Evolutionary conservation across 2,329 filamentous ascomycete species (phyloP).

Genomic region (Aspergillus transmontanensis): DNA sequence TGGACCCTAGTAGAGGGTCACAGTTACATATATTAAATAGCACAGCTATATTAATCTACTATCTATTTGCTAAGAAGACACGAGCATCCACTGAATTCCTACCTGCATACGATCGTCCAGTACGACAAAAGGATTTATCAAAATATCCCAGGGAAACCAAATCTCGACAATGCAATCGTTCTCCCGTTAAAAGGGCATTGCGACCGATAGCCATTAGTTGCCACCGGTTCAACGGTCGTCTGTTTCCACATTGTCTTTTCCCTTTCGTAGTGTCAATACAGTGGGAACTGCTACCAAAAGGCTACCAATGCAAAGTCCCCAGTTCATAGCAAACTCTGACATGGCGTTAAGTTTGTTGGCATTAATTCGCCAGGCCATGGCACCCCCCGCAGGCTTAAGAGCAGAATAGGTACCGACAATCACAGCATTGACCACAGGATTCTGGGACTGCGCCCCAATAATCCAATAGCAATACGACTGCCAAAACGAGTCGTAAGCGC

Average conservation of each 20-base stretch:
- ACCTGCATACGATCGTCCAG: background rate
- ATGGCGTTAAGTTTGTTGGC: background rate
- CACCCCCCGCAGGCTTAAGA: background rate
- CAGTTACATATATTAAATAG: background rate
- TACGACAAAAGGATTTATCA: background rate
- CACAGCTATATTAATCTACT: background rate
- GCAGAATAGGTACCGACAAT: background rate
- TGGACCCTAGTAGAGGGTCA: background rate
- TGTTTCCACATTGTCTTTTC: background rate
- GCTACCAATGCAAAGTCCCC: background rate
- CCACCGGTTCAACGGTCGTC: background rate
- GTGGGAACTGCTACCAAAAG: background rate
- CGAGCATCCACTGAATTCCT: background rate
- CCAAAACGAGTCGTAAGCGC: conserved; percentile 84
- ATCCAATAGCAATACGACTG: conserved; percentile 86
- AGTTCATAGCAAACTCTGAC: background rate
- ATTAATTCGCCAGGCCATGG: background rate
- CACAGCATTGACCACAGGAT: background rate
- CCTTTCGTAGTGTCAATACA: background rate
- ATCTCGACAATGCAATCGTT: background rate
- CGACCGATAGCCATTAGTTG: background rate
- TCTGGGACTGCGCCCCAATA: background rate
- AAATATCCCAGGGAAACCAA: background rate
- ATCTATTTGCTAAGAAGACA: background rate
- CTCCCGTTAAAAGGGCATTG: background rate